Percentiles rank a stretch among this genome's conserved stretches.
Conservation (phyloP, 352 stramenopile species). For the Phytophthora fragariae region DNA sequence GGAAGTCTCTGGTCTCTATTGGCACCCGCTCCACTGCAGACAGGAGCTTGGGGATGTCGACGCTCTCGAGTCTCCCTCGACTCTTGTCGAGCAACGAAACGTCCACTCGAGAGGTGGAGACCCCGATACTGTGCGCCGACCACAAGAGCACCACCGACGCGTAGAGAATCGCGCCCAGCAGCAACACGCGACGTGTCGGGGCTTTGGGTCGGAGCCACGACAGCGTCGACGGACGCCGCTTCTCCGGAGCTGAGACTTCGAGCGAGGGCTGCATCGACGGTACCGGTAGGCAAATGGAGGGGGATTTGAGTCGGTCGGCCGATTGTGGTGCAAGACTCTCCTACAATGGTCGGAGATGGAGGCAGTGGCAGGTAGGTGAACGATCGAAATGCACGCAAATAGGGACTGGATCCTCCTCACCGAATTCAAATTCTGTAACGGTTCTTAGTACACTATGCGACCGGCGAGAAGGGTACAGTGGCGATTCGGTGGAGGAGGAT, state of each 20-base stretch:
- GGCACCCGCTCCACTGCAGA: neutral
- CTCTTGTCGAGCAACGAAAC: constrained; percentile 8
- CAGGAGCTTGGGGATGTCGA: neutral
- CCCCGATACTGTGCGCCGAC: constrained; percentile 21
- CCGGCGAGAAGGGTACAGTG: neutral
- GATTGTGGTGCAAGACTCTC: neutral
- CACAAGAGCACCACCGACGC: constrained; percentile 26
- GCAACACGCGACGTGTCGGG: constrained; percentile 13
- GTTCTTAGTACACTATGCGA: neutral
- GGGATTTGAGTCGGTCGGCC: neutral
- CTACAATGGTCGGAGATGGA: neutral
- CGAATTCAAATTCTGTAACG: neutral
- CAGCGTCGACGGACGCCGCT: neutral
- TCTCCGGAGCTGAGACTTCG: neutral
- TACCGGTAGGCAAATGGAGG: neutral
- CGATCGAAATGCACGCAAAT: neutral
- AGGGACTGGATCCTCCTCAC: neutral
- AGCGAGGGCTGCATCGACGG: neutral
- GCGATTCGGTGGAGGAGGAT: neutral
- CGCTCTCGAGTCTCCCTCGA: neutral
- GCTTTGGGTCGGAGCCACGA: constrained; percentile 5
- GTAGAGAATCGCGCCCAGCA: constrained; percentile 22
- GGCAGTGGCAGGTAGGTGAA: neutral
- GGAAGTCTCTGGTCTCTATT: constrained; percentile 9
- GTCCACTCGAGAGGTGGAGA: constrained; percentile 20